Evolutionary conservation across 345 rosid species (phyloP).

Genomic region (Gossypium bickii): DNA sequence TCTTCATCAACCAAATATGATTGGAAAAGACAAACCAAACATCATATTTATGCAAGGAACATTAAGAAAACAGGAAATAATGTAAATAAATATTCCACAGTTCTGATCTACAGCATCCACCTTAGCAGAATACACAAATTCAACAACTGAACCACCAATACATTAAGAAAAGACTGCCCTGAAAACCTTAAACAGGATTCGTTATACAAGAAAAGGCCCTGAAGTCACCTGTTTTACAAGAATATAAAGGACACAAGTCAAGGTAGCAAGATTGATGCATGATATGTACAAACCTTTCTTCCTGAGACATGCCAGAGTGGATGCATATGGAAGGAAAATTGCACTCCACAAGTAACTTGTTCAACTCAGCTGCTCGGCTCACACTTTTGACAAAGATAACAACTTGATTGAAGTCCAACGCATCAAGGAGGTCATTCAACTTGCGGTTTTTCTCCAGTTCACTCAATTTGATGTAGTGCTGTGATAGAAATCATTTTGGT

Average conservation of each 20-base stretch:
- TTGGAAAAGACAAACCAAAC: neutral
- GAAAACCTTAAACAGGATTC: neutral
- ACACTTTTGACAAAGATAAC: constrained; percentile 97
- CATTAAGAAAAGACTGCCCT: neutral
- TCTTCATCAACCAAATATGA: neutral
- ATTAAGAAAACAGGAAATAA: neutral
- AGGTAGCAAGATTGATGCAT: neutral
- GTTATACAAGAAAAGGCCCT: neutral
- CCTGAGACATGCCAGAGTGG: constrained; percentile 99
- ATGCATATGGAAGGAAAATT: constrained; percentile 97
- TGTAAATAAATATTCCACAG: neutral
- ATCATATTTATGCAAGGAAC: neutral
- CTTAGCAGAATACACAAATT: neutral
- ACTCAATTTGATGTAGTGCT: constrained; percentile 97
- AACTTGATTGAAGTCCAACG: constrained; percentile 95
- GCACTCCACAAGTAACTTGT: constrained; percentile 88
- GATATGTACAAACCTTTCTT: constrained; percentile 63
- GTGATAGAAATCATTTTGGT: constrained; percentile 7
- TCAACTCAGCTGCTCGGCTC: constrained; percentile 87
- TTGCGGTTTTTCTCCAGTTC: constrained; percentile 97
- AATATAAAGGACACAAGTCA: neutral
- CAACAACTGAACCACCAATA: neutral
- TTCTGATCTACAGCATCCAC: neutral
- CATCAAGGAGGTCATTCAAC: constrained; percentile 94
- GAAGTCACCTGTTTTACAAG: neutral